Percentiles rank a stretch among this genome's conserved stretches.
Evolutionary conservation across 257 asterid species (phyloP).

Genomic region (Cynanchum wilfordii): DNA sequence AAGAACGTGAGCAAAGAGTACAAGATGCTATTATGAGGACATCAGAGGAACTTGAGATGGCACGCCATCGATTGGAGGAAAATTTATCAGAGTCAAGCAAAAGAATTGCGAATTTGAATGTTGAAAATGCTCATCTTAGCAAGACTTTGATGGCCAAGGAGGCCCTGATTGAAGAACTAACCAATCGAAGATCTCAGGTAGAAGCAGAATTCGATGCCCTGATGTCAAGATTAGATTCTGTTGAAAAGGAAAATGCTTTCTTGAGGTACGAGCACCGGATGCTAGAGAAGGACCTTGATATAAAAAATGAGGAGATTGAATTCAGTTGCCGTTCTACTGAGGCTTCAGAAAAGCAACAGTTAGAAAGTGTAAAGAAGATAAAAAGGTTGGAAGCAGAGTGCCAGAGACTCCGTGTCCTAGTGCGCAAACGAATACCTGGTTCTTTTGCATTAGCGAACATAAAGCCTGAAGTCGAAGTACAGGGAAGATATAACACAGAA

Average conservation of each 20-base stretch:
- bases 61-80: constrained; percentile 45
- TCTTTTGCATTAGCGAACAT: constrained; percentile 26
- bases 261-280: constrained; percentile 59
- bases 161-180: constrained; percentile 49
- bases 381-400: constrained; percentile 78
- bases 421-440: constrained; percentile 52
- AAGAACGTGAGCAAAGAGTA: constrained; percentile 44
- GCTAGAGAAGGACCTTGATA: constrained; percentile 63
- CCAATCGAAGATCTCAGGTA: constrained; percentile 31
- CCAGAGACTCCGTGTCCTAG: constrained; percentile 61
- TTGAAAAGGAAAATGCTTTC: constrained; percentile 77
- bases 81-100: constrained; percentile 40
- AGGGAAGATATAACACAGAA: constrained; percentile 32
- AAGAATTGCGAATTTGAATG: constrained; percentile 37
- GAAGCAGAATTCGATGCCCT: constrained; percentile 61
- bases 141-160: constrained; percentile 59
- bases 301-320: constrained; percentile 54
- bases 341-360: constrained; percentile 39
- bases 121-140: constrained; percentile 57
- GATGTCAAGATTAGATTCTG: constrained; percentile 59
- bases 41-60: constrained; percentile 41
- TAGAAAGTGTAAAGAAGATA: constrained; percentile 56
- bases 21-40: constrained; percentile 37
- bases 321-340: constrained; percentile 42
- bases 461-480: constrained; percentile 38